Evolutionary conservation across 495 filamentous ascomycete species (phyloP).

Genomic region (Penicillium mononematosum): DNA sequence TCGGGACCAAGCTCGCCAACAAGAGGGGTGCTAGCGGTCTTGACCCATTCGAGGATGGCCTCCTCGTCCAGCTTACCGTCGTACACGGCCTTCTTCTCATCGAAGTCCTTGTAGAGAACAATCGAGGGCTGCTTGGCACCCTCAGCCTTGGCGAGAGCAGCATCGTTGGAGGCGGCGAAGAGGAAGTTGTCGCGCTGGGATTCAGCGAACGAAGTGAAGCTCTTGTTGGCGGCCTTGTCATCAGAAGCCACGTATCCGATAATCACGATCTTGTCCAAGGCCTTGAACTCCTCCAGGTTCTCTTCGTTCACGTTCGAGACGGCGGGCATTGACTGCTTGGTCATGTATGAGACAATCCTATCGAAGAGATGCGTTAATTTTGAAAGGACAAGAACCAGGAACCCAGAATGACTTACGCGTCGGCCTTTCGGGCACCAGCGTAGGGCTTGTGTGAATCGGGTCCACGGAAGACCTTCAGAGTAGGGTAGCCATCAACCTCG

Average conservation of each 20-base stretch:
- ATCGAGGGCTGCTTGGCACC: constrained; percentile 82
- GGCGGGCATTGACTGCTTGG: constrained; percentile 93
- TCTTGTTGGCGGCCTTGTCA: constrained; percentile 81
- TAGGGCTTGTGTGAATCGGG: constrained; percentile 80
- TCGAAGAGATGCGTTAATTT: constrained; percentile 27
- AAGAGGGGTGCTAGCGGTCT: constrained; percentile 80
- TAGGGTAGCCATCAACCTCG: constrained; percentile 96
- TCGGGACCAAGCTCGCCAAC: constrained; percentile 97
- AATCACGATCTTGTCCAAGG: constrained; percentile 91
- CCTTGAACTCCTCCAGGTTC: constrained; percentile 93
- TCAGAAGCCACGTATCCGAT: constrained; percentile 82
- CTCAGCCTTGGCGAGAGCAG: constrained; percentile 81
- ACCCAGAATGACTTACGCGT: constrained; percentile 61
- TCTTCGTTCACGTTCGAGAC: constrained; percentile 79
- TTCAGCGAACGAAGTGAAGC: constrained; percentile 78
- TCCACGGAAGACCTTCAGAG: constrained; percentile 98
- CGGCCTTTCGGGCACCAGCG: constrained; percentile 83
- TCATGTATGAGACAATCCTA: constrained; percentile 98
- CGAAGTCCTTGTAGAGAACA: constrained; percentile 96
- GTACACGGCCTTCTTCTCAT: constrained; percentile 90
- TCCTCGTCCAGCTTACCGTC: constrained; percentile 74
- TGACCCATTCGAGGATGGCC: constrained; percentile 77
- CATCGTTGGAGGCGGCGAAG: constrained; percentile 83
- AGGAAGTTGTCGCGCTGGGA: constrained; percentile 85
- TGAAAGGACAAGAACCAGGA: too few species aligned